Evolutionary conservation across 1,284 basidiomycete species (phyloP), one percentile per base, ranked within the genome.

Genomic region (Cryptococcus jaspeensis): DNA sequence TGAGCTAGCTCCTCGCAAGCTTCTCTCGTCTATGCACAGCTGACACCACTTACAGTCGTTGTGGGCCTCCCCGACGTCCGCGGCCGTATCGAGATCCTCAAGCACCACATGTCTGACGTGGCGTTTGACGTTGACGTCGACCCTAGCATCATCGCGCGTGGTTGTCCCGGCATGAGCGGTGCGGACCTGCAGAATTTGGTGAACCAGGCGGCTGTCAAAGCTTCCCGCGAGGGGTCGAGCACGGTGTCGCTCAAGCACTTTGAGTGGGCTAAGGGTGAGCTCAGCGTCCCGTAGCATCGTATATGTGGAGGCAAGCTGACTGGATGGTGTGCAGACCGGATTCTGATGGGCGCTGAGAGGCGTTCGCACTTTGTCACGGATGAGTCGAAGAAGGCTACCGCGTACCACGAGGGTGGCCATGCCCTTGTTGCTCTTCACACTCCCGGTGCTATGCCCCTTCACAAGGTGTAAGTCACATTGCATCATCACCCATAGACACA

Each of bases 341-440:
- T 96, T 64, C 79, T 95, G 63, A 93, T 97, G 91, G 93, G 94
- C 47, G 90, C 90, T 23, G 93, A 97, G 76, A 83, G 93, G 62
- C 88, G 86, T 79, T 92, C 88, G 59, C 86, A 88, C 48, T 92
- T 86, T 71, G 89, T 95, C 56, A 87, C 90, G 62, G 86, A 87
- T 23, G 87, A 92, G 73, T 85, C 84, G 36, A 95, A 92, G 75
- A 80, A 85, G 60, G 85, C 89, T 56, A 96, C 93, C 0, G 94
- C 94, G 6, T 96, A 95, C 78, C 94, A 97, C 76, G 93, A 97
- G 82, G 93, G 91, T 61, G 93, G 93, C 9, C 93, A 96, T 76
- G 92, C 93, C 16, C 83, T 97, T 22, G 86, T 92, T 20, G 91
- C 92, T 6, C 78, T 96, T 38, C 92, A 92, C 73, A 96, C 94